Evolutionary conservation across 129 eudicot genomes (phyloP).

Genomic region (Flaveria linearis): DNA sequence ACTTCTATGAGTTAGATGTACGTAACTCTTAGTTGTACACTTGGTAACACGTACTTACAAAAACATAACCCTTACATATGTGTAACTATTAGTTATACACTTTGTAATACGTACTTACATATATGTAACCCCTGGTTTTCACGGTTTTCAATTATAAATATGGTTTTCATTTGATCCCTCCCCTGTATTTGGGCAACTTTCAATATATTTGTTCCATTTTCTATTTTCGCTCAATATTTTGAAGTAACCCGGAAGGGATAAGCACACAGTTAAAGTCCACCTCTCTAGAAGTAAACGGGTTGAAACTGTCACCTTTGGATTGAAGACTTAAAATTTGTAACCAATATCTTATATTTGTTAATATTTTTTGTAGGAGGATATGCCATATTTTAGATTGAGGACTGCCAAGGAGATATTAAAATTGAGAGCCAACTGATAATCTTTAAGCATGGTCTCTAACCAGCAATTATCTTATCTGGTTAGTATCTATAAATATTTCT

Average conservation of each 20-base stretch:
- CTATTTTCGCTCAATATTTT: background rate
- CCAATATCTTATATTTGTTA: slow-evolving; percentile 6
- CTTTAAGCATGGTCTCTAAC: slow-evolving; percentile 12
- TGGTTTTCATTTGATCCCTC: too few species aligned
- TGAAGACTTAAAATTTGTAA: background rate
- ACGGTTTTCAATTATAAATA: too few species aligned
- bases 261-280: background rate
- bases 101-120: too few species aligned
- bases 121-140: too few species aligned
- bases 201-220: background rate
- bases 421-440: slow-evolving; percentile 60
- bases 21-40: too few species aligned
- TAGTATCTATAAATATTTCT: background rate
- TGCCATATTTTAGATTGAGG: slow-evolving; percentile 85
- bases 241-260: background rate
- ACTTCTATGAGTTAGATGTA: too few species aligned
- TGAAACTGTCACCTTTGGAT: background rate
- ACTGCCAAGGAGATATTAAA: slow-evolving; percentile 83
- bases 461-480: background rate
- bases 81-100: too few species aligned
- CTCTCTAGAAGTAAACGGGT: background rate
- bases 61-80: too few species aligned
- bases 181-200: background rate
- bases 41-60: too few species aligned
- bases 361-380: slow-evolving; percentile 56